phyloP scores from a whole-genome alignment of 306 rosid genomes.

The Quercus parvula region DNA sequence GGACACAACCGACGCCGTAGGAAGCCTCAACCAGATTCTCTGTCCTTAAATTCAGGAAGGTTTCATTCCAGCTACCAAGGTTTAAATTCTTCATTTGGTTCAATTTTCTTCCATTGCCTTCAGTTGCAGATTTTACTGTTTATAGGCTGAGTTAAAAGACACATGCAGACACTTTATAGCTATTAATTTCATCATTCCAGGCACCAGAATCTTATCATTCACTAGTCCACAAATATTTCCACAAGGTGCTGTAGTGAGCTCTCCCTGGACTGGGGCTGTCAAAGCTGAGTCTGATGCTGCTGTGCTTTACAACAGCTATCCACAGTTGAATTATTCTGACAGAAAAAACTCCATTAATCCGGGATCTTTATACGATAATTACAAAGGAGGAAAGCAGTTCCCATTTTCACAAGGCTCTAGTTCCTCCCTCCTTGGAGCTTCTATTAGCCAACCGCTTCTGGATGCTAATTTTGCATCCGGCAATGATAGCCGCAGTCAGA shows the following conservation, averaged over 20 bases:
- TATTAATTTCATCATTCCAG: constrained; percentile 15
- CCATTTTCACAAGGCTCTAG: constrained; percentile 21
- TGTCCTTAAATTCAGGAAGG: constrained; percentile 52
- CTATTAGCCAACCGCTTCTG: constrained; percentile 14
- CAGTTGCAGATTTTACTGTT: neutral
- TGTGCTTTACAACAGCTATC: constrained; percentile 4
- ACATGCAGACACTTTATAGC: no score
- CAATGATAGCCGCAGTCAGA: constrained; percentile 22
- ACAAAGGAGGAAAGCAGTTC: constrained; percentile 28
- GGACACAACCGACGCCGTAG: constrained; percentile 83
- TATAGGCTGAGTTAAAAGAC: neutral
- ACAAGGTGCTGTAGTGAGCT: constrained; percentile 21
- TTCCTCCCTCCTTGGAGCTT: constrained; percentile 10
- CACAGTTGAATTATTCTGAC: constrained; percentile 8
- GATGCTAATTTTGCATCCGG: constrained; percentile 11
- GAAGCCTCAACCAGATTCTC: constrained; percentile 70
- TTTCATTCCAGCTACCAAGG: constrained; percentile 56
- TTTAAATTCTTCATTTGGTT: constrained; percentile 17
- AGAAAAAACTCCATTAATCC: constrained; percentile 19
- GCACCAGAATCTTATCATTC: constrained; percentile 33
- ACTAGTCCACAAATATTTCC: constrained; percentile 23
- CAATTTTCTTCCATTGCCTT: neutral
- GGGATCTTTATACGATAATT: constrained; percentile 6
- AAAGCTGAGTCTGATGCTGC: constrained; percentile 16
- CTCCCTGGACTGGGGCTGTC: constrained; percentile 21